phyloP scores from a whole-genome alignment of 1,284 basidiomycete genomes.

The Fistulinella cinereoalba region DNA sequence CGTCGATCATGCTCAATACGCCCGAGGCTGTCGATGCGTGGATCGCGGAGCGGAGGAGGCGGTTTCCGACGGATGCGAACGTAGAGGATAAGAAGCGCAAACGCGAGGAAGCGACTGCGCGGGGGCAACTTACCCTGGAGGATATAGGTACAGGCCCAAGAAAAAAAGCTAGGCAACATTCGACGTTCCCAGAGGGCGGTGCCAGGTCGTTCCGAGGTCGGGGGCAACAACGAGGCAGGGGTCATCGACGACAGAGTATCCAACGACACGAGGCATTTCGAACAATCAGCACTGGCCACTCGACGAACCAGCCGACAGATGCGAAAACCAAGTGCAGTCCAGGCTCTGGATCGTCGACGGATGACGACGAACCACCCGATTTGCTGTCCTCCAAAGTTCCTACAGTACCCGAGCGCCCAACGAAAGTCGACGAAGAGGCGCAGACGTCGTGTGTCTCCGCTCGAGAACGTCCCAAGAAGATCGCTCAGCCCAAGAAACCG shows the following conservation, averaged over 20 bases:
- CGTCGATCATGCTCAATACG: constrained; percentile 71
- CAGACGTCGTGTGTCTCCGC: not conserved
- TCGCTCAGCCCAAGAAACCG: constrained; percentile 50
- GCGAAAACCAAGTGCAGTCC: not conserved
- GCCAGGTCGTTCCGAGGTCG: constrained; percentile 7
- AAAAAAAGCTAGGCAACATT: constrained; percentile 34
- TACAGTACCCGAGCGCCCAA: constrained; percentile 1
- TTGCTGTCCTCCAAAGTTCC: constrained; percentile 56
- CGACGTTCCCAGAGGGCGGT: constrained; percentile 2
- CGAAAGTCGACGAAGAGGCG: constrained; percentile 1
- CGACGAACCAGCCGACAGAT: not conserved
- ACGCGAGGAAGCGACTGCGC: constrained; percentile 68
- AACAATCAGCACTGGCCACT: not conserved
- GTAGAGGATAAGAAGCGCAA: constrained; percentile 78
- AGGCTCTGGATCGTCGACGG: constrained; percentile 17
- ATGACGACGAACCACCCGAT: constrained; percentile 55
- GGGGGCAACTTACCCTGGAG: constrained; percentile 67
- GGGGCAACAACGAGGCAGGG: constrained; percentile 27
- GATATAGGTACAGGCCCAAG: constrained; percentile 41
- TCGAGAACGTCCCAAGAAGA: constrained; percentile 26
- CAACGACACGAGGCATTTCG: constrained; percentile 29
- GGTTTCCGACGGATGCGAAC: constrained; percentile 72
- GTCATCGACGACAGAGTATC: constrained; percentile 33
- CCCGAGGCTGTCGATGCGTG: constrained; percentile 81
- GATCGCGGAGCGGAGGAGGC: constrained; percentile 82